Evolutionary conservation across 179 eudicot species (phyloP).

Genomic region (Beta corolliflora): DNA sequence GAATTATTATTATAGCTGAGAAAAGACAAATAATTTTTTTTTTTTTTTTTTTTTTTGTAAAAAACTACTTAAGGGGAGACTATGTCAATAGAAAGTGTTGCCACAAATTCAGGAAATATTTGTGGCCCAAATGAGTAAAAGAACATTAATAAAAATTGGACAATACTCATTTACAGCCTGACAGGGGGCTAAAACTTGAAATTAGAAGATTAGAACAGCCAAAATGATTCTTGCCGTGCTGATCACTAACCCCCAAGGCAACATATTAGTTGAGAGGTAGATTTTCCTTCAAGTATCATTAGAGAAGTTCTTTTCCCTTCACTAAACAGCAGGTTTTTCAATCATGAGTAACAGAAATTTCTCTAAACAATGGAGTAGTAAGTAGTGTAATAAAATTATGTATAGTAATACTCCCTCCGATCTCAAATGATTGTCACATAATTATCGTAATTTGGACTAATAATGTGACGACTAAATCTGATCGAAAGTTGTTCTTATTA

Average conservation of each 20-base stretch:
- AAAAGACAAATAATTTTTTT: no score
- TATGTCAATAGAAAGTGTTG: slow-evolving; percentile 20
- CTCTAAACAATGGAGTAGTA: no score
- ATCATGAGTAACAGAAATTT: no score
- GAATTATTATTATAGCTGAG: no score
- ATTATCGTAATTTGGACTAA: neutral
- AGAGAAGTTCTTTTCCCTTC: no score
- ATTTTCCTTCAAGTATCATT: neutral
- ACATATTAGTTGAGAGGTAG: slow-evolving; percentile 72
- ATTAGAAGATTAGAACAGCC: neutral
- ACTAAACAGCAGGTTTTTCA: no score
- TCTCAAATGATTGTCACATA: neutral
- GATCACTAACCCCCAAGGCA: slow-evolving; percentile 70
- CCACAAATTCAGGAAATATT: slow-evolving; percentile 14
- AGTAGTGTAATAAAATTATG: no score
- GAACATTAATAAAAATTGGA: neutral
- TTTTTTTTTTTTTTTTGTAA: no score
- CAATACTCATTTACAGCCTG: no score
- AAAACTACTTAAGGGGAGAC: neutral
- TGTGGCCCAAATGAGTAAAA: neutral
- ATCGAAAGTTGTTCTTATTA: no score
- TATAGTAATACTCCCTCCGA: neutral
- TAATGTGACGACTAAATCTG: no score
- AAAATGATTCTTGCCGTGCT: slow-evolving; percentile 67
- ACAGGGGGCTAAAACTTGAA: neutral